A percentile compares a stretch with the other conserved stretches of the same genome.
phyloP scores from a whole-genome alignment of 306 rosid genomes.

The Biancaea sappan region DNA sequence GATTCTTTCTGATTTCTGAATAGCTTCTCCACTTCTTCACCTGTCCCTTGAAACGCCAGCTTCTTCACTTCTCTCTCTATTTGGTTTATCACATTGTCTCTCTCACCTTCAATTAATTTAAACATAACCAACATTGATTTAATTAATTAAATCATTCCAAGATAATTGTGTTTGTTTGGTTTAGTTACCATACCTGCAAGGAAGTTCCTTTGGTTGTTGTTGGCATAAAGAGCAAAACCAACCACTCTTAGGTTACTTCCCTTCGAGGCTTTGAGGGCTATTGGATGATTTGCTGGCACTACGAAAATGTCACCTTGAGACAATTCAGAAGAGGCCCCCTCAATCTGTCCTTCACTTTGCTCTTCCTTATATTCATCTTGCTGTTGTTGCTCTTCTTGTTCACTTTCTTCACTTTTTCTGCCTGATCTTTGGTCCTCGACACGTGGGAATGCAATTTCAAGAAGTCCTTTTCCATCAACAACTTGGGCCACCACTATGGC shows the following conservation, averaged over 20 bases:
- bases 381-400: background rate
- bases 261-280: conserved; percentile 34
- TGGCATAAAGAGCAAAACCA: conserved; percentile 43
- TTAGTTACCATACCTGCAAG: conserved; percentile 40
- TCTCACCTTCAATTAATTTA: conserved; percentile 24
- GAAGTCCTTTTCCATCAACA: conserved; percentile 15
- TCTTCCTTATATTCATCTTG: background rate
- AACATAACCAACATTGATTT: background rate
- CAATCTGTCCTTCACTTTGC: background rate
- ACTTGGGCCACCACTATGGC: conserved; percentile 1
- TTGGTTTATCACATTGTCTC: conserved; percentile 44
- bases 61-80: conserved; percentile 36
- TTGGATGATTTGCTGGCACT: conserved; percentile 46
- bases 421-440: background rate
- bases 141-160: too few species aligned
- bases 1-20: conserved; percentile 37
- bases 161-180: background rate
- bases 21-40: conserved; percentile 33
- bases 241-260: conserved; percentile 5
- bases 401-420: background rate
- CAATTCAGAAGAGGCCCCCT: conserved; percentile 24
- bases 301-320: conserved; percentile 29
- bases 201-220: conserved; percentile 48
- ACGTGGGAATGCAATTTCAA: conserved; percentile 30
- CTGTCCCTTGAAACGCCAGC: conserved; percentile 33